Evolutionary conservation across 192 early-diverging fungal species (phyloP), one percentile per base, ranked within the genome.

Genomic region (Entomortierella lignicola): DNA sequence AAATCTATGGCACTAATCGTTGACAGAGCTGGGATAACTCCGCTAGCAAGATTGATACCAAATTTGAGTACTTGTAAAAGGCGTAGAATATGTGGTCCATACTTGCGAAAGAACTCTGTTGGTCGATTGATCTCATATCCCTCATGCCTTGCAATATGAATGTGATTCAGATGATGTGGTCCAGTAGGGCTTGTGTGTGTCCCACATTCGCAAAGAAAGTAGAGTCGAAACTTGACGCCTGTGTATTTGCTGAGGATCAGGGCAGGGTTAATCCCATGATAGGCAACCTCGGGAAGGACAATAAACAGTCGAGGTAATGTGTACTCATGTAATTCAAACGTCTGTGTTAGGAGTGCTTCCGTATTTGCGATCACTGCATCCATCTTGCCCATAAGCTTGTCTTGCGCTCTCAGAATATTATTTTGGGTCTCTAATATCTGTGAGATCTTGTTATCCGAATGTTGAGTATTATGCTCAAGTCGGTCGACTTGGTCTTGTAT

Each of bases 291-390:
- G 13, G 74, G 74, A 7, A 79, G 51, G 55, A 79, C 74, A 32
- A 79, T 79, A 30, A 79, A 79, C 8, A 79, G 41, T 23, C 74
- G 66, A 27, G 74, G 74, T 4, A 50, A 26, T 8, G 74, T 58
- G 51, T 79, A 79, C 74, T 79, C 74, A 25, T 79, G 74, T 37
- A 79, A 34, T 34, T 79, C 74, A 47, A 63, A 79, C 0, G 74
- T 69, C 53, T 79, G 74, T n/a, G 74, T 70, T 20, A 79, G 26
- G 23, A 79, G 32, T 27, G 66, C 55, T 25, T 69, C 55, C 15
- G 68, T 60, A 1, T 43, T 51, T 25, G 54, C 30, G 7, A 69
- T 61, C 21, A 79, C 15, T 10, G 26, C 44, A 10, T 65, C 50
- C 26, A 79, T 37, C 15, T 59, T 44, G 30, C 55, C 60, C 39